These are phyloP conservation scores for Rhodotorula sp. DNA, from an alignment of 1,284 basidiomycete genomes.

Conservation along the genomic window DNA sequence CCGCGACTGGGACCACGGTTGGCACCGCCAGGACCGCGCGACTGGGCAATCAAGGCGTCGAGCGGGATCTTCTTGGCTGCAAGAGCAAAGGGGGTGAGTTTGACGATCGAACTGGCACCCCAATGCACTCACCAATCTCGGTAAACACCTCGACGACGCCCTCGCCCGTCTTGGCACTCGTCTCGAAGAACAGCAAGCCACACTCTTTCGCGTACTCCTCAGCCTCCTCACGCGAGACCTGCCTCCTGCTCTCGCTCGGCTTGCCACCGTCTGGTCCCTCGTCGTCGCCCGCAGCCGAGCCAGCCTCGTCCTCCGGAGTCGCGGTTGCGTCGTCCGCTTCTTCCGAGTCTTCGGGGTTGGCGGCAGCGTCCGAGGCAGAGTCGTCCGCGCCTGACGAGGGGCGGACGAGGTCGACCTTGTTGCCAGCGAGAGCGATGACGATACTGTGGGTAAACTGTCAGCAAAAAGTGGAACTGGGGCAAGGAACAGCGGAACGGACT, in stretches of 20 bases:
- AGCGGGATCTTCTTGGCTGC: conserved; percentile 94
- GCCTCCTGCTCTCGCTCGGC: conserved; percentile 61
- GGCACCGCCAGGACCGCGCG: conserved; percentile 36
- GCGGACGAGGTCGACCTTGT: conserved; percentile 62
- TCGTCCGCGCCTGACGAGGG: conserved; percentile 46
- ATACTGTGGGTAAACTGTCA: conserved; percentile 62
- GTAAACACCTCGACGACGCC: conserved; percentile 97
- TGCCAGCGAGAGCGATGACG: conserved; percentile 93
- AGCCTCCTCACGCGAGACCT: conserved; percentile 90
- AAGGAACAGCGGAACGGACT: conserved; percentile 14
- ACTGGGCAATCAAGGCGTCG: conserved; percentile 73
- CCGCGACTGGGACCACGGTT: conserved; percentile 3
- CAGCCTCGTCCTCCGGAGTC: conserved; percentile 50
- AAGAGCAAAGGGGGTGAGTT: background rate
- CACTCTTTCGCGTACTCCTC: conserved; percentile 93
- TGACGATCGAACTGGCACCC: no score
- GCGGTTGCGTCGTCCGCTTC: conserved; percentile 75
- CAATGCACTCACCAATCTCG: conserved; percentile 74
- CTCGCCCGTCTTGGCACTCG: conserved; percentile 95
- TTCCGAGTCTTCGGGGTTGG: conserved; percentile 60
- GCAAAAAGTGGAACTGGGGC: background rate
- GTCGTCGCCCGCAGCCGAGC: conserved; percentile 9
- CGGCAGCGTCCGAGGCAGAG: conserved; percentile 51
- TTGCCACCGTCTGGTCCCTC: conserved; percentile 45
- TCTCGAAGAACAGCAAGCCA: conserved; percentile 94